These are phyloP conservation scores for Erythrophleum ivorense DNA, from an alignment of 331 rosid species.

Conservation along the genomic window DNA sequence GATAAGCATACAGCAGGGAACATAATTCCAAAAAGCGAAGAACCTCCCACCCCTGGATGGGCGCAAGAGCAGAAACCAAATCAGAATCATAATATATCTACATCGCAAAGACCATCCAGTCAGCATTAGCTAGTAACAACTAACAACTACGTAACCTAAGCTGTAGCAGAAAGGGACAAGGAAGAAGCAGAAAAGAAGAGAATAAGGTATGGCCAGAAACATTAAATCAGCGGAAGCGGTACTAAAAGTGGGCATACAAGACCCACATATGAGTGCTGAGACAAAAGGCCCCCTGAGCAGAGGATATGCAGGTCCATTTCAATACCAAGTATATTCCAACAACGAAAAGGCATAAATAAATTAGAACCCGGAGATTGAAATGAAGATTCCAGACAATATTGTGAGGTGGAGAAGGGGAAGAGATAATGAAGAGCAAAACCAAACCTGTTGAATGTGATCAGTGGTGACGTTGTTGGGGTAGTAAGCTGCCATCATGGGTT, in stretches of 20 bases:
- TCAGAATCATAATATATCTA: not conserved
- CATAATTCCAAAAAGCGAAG: not conserved
- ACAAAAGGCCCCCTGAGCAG: conserved; percentile 38
- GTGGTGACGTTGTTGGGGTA: conserved; percentile 97
- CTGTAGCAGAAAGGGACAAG: conserved; percentile 40
- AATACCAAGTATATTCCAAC: not conserved
- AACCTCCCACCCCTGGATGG: not conserved
- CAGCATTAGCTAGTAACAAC: not conserved
- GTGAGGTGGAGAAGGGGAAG: not conserved
- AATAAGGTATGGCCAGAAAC: not conserved
- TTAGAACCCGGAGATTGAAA: not conserved
- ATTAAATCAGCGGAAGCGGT: conserved; percentile 16
- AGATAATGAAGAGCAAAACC: not conserved
- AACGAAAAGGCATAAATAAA: not conserved
- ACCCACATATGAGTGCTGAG: conserved; percentile 39
- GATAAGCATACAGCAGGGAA: not conserved
- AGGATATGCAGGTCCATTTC: conserved; percentile 3
- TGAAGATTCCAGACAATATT: not conserved
- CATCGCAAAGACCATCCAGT: not conserved
- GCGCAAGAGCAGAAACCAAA: not conserved
- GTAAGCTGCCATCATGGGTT: conserved; percentile 99
- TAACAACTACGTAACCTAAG: not conserved
- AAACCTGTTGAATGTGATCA: conserved; percentile 99
- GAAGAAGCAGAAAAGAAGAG: conserved; percentile 10
- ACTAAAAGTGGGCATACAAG: conserved; percentile 45